These are phyloP conservation scores for Aureobasidium sp. DNA, from an alignment of 2,329 filamentous ascomycete genomes.

Conservation along the genomic window DNA sequence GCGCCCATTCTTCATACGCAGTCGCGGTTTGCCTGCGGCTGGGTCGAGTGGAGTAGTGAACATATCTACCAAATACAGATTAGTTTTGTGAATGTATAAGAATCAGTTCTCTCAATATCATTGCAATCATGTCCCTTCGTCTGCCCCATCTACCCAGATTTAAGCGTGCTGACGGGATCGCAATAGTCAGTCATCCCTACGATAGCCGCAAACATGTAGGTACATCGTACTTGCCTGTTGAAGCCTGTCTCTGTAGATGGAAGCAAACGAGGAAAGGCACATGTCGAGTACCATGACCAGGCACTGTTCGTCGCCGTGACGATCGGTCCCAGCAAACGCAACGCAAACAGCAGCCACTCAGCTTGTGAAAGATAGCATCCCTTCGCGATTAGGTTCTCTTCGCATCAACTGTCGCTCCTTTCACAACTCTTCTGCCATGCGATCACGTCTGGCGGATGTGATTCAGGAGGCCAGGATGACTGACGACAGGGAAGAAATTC, in stretches of 20 bases:
- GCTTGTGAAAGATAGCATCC: background rate
- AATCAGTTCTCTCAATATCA: background rate
- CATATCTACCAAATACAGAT: background rate
- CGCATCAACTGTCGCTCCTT: background rate
- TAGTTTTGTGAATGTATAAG: background rate
- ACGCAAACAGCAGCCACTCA: background rate
- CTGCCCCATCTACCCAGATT: background rate
- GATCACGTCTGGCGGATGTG: rapidly evolving
- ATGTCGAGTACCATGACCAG: background rate
- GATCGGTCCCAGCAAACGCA: background rate
- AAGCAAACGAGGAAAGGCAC: background rate
- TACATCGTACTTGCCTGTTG: background rate
- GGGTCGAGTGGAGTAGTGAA: constrained; percentile 9
- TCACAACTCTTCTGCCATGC: background rate
- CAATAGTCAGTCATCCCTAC: background rate
- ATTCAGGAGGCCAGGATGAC: too few relatives aligned
- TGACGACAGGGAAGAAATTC: background rate
- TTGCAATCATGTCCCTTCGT: background rate
- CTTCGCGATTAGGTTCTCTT: background rate
- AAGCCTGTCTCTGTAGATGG: background rate
- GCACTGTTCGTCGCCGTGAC: background rate
- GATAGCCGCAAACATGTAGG: background rate
- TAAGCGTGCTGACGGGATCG: background rate
- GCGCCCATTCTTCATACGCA: background rate
- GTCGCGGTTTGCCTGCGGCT: constrained; percentile 1